Evolutionary conservation across 1,284 basidiomycete genomes (phyloP), one percentile per base, ranked within the genome.

Genomic region (Cryptococcus hybrid): DNA sequence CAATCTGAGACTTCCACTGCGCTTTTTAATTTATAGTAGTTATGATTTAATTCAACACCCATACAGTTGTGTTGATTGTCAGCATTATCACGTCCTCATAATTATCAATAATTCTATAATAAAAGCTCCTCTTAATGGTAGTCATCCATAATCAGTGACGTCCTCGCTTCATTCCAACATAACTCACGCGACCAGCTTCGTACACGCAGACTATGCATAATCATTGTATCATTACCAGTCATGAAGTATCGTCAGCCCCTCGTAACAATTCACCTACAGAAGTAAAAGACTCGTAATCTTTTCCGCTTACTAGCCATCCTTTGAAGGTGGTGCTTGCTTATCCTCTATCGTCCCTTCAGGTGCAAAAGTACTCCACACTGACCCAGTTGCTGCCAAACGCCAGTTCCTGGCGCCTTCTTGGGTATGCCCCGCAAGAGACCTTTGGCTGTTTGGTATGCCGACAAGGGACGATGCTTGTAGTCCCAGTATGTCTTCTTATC

Each of bases 261-360:
- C 30, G 30, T 30, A 30, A 30, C 30, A 30, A 42, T 42, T 42
- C 24, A 7, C 34, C 47, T 49, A 24, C 6, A 15, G 40, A 42
- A 42, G 40, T 15, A 55, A 88, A 87, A n/a, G 59, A 74, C 64
- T 87, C 84, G 78, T 81, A 85, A 52, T 65, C 64, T 18, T 18
- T 18, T 18, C 18, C 18, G 18, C 18, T 18, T 18, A 18, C 18
- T 18, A 86, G 70, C 88, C 88, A 89, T 13, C 85, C 86, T 45
- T 69, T 68, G 61, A 89, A 86, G 82, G 79, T 3, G 70, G 66
- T n/a, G 43, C 42, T 12, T 15, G 6, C 0, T 11, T 39, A 24
- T 44, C 13, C 11, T 36, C 39, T 5, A 13, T 49, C 24, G 24
- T 24, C 24, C 24, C 24, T 3, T 35, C n/a, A 7, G 44, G n/a